phyloP scores from a whole-genome alignment of 495 filamentous ascomycete genomes.

The Neurospora sp. region DNA sequence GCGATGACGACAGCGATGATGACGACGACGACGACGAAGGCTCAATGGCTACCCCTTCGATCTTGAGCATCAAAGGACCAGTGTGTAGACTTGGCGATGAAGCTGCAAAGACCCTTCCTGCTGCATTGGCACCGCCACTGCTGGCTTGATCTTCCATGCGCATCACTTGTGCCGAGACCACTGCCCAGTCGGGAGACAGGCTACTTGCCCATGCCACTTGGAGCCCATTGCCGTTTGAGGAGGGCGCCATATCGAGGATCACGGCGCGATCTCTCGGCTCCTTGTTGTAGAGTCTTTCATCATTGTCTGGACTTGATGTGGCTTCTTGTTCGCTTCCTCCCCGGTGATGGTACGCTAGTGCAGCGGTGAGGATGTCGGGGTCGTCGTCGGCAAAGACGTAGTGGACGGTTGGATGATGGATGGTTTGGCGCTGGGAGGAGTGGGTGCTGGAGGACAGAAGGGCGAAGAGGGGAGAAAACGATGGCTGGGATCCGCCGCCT shows the following conservation, averaged over 20 bases:
- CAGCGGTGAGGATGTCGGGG: conserved; percentile 50
- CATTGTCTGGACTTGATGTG: conserved; percentile 1
- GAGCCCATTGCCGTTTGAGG: conserved; percentile 39
- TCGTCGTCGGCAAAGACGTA: conserved; percentile 85
- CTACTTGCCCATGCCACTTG: conserved; percentile 35
- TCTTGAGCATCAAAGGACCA: conserved; percentile 49
- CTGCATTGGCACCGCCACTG: conserved; percentile 13
- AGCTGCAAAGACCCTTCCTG: conserved; percentile 8
- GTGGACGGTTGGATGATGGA: conserved; percentile 70
- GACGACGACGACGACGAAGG: conserved; percentile 4
- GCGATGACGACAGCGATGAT: not conserved
- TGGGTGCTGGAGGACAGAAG: conserved; percentile 43
- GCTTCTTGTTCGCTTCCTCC: conserved; percentile 5
- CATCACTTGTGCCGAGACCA: conserved; percentile 29
- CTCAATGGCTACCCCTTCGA: conserved; percentile 48
- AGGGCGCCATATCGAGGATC: conserved; percentile 41
- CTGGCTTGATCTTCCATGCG: conserved; percentile 25
- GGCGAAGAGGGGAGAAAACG: conserved; percentile 57
- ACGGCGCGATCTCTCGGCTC: conserved; percentile 39
- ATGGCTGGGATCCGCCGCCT: conserved; percentile 14
- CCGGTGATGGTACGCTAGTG: conserved; percentile 30
- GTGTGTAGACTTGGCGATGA: conserved; percentile 5
- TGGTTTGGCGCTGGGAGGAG: conserved; percentile 24
- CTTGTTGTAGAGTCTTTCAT: conserved; percentile 2
- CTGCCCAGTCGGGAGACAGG: conserved; percentile 38